Evolutionary conservation across 169 alveolate genomes (phyloP).

Genomic region (Plasmodium sp.): DNA sequence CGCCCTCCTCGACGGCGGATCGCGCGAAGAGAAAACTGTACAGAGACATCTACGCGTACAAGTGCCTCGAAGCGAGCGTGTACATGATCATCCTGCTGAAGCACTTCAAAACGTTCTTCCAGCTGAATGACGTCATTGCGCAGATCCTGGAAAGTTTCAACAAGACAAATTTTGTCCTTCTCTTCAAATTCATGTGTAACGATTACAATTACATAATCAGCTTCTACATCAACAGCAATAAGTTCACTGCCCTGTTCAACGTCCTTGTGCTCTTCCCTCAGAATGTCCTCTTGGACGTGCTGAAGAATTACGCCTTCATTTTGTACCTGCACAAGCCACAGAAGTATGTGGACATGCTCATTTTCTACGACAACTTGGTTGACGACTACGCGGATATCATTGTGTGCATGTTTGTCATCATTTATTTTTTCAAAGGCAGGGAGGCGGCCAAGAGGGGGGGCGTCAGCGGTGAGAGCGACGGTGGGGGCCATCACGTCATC

Average conservation of each 20-base stretch:
- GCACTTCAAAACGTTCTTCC: constrained; percentile 69
- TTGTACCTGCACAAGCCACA: constrained; percentile 61
- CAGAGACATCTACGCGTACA: constrained; percentile 42
- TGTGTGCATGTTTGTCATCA: constrained; percentile 59
- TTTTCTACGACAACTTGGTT: constrained; percentile 55
- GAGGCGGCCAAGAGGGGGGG: not conserved
- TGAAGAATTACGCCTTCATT: constrained; percentile 52
- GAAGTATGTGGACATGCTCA: constrained; percentile 35
- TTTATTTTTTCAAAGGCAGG: constrained; percentile 30
- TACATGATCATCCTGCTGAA: constrained; percentile 57
- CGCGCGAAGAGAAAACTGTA: constrained; percentile 29
- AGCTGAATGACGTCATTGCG: constrained; percentile 59
- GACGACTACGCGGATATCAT: constrained; percentile 55
- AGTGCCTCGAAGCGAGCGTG: constrained; percentile 61
- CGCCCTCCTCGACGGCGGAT: not conserved
- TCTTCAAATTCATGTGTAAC: constrained; percentile 61
- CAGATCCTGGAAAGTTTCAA: constrained; percentile 42
- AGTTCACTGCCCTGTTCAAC: constrained; percentile 41
- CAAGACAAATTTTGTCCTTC: constrained; percentile 29
- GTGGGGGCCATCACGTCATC: not conserved
- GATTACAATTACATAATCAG: constrained; percentile 64
- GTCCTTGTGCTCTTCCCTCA: constrained; percentile 58
- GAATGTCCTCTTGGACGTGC: constrained; percentile 49
- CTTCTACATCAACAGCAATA: constrained; percentile 60
- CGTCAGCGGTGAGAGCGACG: too few species aligned